Base-by-base conservation (phyloP, 371 early-diverging fungal genomes). In the Mycotypha africana region DNA sequence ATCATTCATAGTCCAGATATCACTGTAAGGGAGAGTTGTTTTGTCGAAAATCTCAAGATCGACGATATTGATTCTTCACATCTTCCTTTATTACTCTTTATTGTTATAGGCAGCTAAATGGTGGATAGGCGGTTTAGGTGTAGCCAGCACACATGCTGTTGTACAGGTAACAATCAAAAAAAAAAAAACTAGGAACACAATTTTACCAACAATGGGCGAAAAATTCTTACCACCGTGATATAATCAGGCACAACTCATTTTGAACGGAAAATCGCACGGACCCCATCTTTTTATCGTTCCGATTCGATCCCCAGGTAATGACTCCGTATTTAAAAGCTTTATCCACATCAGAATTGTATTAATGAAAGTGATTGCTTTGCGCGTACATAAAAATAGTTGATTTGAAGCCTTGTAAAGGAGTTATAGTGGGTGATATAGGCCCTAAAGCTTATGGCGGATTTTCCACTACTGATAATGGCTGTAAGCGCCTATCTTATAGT, bases 381-480 rank as follows among this genome's bases (percentile, higher is more conserved):
- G 16, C n/a, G 30, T n/a, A 33, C 3, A 16, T 2, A n/a, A n/a
- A n/a, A n/a, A 6, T 49, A 67, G 70, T 74, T 34, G 84, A 84
- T 45, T 88, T 86, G 61, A 70, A 66, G 41, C 76, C 86, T 45
- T 48, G 61, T 39, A 75, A 86, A n/a, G 92, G 92, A 15, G 81
- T 94, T 34, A 78, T 73, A 5, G 89, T 91, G 17, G 93, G 93
- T 14, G 93, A 94, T 47, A 84, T 92, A 64, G 95, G 95, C 2
- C 84, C 91, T 17, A 92, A 92, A 69, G 68, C 81, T 0, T 81
- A 81, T 47, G 78, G 78, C 19, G 81, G 81, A 11, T 85, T 84
- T 50, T 62, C 82, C 23, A 70, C 79, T 16, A 78, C 86, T 37
- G 93, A 92, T 63, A 92, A 91, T 50, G 93, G 93, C 26, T 90